Conservation (phyloP, 352 stramenopile genomes). For the Globisporangium lucens region DNA sequence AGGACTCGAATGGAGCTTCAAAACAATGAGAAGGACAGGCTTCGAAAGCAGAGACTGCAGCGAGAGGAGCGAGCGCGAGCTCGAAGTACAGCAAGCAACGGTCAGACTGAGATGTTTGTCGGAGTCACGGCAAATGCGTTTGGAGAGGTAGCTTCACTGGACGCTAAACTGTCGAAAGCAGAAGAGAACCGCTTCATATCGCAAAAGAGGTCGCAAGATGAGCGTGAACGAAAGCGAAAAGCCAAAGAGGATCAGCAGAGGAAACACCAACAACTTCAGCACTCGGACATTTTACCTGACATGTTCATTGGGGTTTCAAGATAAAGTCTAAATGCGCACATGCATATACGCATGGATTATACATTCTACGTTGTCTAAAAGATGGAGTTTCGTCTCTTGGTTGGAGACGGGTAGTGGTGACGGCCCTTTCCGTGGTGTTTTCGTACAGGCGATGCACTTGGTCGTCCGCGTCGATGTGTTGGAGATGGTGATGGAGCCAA, state of each 20-base stretch:
- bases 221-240: slow-evolving; percentile 19
- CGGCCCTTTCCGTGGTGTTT: slow-evolving; percentile 2
- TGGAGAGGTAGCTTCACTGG: slow-evolving; percentile 1
- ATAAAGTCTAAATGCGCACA: slow-evolving; percentile 7
- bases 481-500: slow-evolving; percentile 31
- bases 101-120: slow-evolving; percentile 6
- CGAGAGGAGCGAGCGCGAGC: slow-evolving; percentile 40
- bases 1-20: slow-evolving; percentile 39
- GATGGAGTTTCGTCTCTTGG: slow-evolving; percentile 42
- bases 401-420: not conserved
- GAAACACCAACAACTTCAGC: slow-evolving; percentile 19
- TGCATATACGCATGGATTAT: slow-evolving; percentile 13
- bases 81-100: slow-evolving; percentile 20
- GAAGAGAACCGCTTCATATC: slow-evolving; percentile 7
- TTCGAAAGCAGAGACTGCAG: slow-evolving; percentile 37
- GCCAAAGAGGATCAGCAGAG: slow-evolving; percentile 11
- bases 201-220: slow-evolving; percentile 15
- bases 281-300: slow-evolving; percentile 17
- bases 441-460: slow-evolving; percentile 18
- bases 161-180: slow-evolving; percentile 9
- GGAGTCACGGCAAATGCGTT: not conserved
- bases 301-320: slow-evolving; percentile 25
- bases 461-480: slow-evolving; percentile 25
- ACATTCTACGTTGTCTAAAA: slow-evolving; percentile 32
- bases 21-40: slow-evolving; percentile 37